Conservation (phyloP, 129 eudicot genomes). For the Flaveria bidentis region DNA sequence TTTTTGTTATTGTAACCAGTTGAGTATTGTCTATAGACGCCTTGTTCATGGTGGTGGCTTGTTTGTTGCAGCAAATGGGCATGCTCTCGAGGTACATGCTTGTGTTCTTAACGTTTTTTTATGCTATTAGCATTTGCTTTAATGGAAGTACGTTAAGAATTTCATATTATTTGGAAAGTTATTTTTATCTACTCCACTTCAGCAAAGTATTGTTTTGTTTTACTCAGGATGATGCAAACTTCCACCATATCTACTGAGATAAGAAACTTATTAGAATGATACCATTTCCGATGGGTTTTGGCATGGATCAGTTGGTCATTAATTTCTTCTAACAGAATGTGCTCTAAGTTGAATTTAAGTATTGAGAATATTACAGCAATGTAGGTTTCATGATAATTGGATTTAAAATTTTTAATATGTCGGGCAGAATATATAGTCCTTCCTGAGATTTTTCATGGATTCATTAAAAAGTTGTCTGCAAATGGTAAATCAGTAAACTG, state of each 20-base stretch:
- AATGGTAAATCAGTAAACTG: background rate
- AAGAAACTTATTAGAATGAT: slow-evolving; percentile 3
- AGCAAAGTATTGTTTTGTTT: background rate
- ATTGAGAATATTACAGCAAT: background rate
- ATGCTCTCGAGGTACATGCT: slow-evolving; percentile 27
- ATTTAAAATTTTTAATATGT: too few relatives aligned
- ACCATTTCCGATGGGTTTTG: background rate
- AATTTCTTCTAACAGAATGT: background rate
- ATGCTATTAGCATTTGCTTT: slow-evolving; percentile 24
- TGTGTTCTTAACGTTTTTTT: too few relatives aligned
- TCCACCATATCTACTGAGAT: background rate
- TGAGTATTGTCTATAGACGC: slow-evolving; percentile 60
- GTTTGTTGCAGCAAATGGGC: slow-evolving; percentile 96
- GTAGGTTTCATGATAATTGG: slow-evolving; percentile 6
- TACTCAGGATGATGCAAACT: background rate
- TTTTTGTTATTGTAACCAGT: slow-evolving; percentile 41
- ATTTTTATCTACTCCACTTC: background rate
- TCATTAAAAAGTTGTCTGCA: background rate
- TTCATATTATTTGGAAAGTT: background rate
- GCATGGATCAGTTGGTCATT: slow-evolving; percentile 5
- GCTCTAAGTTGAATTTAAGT: background rate
- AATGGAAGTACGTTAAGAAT: slow-evolving; percentile 9
- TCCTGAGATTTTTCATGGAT: slow-evolving; percentile 13
- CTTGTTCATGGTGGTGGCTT: slow-evolving; percentile 87
- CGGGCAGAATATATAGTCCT: background rate